Conservation (phyloP, 805 yeast species). For the Schwanniomyces vanrijiae region DNA sequence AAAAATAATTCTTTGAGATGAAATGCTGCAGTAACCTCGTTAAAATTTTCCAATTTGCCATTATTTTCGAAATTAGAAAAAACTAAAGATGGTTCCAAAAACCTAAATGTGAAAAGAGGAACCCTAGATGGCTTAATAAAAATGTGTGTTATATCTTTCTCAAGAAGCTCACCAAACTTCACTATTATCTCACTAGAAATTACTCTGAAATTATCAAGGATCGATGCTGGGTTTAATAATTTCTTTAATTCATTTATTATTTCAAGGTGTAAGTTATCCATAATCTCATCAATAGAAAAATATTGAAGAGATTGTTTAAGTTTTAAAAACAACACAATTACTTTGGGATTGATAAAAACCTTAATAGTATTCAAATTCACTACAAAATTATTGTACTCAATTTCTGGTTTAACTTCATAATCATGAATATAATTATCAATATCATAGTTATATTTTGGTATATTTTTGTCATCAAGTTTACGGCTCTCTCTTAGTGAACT, state of each 20-base stretch:
- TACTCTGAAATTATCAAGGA: slow-evolving; percentile 46
- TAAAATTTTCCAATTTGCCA: not conserved
- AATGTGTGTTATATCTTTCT: slow-evolving; percentile 17
- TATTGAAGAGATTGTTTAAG: slow-evolving; percentile 33
- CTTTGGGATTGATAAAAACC: slow-evolving; percentile 46
- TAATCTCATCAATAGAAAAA: slow-evolving; percentile 44
- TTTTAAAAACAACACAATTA: slow-evolving; percentile 37
- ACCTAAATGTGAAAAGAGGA: slow-evolving; percentile 26
- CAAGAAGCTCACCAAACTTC: slow-evolving; percentile 32
- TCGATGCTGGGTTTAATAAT: slow-evolving; percentile 28
- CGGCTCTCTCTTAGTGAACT: not conserved
- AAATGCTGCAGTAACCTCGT: slow-evolving; percentile 24
- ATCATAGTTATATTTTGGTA: slow-evolving; percentile 26
- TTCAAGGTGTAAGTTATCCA: slow-evolving; percentile 67
- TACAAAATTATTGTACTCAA: slow-evolving; percentile 55
- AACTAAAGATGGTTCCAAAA: slow-evolving; percentile 37
- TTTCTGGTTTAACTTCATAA: slow-evolving; percentile 32
- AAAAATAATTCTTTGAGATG: slow-evolving; percentile 29
- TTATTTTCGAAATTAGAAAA: slow-evolving; percentile 15
- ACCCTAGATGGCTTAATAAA: slow-evolving; percentile 27
- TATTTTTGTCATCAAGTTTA: not conserved
- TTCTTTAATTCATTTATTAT: slow-evolving; percentile 47
- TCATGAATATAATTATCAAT: slow-evolving; percentile 33
- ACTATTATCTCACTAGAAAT: slow-evolving; percentile 47
- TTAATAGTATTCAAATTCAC: slow-evolving; percentile 54